A percentile compares a stretch with the other conserved stretches of the same genome.
These are phyloP conservation scores for Gonium pectorale DNA, from an alignment of 139 green algal species.

Conservation along the genomic window DNA sequence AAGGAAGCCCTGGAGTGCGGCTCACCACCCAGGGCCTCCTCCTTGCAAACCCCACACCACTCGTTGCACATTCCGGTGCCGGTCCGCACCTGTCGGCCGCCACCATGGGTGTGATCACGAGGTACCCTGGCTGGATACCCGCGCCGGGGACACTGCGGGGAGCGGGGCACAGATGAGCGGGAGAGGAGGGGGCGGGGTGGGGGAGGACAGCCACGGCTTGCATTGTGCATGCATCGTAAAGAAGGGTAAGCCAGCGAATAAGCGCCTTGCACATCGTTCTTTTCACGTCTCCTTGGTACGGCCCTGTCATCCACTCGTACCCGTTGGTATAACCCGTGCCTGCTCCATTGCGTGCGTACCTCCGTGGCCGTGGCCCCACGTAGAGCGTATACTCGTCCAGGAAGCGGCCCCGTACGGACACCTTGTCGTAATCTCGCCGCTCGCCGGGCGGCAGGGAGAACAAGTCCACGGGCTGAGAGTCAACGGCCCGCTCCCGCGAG, in stretches of 20 bases:
- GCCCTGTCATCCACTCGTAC: too few species aligned
- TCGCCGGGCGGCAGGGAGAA: background rate
- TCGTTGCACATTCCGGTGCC: too few species aligned
- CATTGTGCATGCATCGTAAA: too few species aligned
- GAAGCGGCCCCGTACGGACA: slow-evolving; percentile 53
- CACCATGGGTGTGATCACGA: slow-evolving; percentile 77
- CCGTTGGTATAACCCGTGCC: too few species aligned
- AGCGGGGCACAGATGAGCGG: background rate
- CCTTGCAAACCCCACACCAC: too few species aligned
- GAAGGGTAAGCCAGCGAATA: too few species aligned
- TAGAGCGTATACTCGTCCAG: slow-evolving; percentile 70
- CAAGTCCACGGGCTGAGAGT: background rate
- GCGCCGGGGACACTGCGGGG: slow-evolving; percentile 38
- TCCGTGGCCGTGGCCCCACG: slow-evolving; percentile 75
- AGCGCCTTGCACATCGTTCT: too few species aligned
- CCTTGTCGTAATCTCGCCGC: slow-evolving; percentile 40
- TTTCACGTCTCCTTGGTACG: too few species aligned
- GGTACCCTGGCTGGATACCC: slow-evolving; percentile 64
- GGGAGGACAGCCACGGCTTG: too few species aligned
- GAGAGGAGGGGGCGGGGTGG: background rate
- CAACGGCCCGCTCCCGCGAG: background rate
- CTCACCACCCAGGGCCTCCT: too few species aligned
- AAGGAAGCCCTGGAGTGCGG: too few species aligned
- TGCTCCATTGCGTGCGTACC: too few species aligned
- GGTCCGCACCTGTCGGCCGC: slow-evolving; percentile 39